Conservation (phyloP, 1,139 yeast species). For the Wickerhamomyces sp. region DNA sequence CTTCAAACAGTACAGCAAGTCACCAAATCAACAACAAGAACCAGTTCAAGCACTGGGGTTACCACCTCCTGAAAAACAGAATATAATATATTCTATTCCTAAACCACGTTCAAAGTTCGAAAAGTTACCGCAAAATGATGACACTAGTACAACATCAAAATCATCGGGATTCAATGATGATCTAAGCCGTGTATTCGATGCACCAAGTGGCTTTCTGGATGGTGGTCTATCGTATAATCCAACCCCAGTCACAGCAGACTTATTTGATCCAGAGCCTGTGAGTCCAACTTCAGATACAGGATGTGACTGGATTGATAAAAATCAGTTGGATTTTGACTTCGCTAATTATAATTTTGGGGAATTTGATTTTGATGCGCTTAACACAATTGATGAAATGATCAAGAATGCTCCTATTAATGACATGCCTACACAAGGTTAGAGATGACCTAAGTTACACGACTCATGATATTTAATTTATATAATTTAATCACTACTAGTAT, state of each 20-base stretch:
- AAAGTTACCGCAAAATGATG: background rate
- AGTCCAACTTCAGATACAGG: constrained; percentile 47
- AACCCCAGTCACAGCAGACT: constrained; percentile 1
- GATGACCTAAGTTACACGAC: no score
- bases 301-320: constrained; percentile 50
- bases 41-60: background rate
- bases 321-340: constrained; percentile 28
- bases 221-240: constrained; percentile 10
- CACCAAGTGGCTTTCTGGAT: constrained; percentile 7
- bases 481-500: no score
- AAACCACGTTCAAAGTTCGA: no score
- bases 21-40: background rate
- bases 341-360: constrained; percentile 20
- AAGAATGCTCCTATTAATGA: constrained; percentile 10
- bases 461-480: no score
- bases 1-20: constrained; percentile 13
- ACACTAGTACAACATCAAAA: background rate
- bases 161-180: background rate
- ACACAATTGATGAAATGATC: constrained; percentile 23
- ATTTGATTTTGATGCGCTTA: constrained; percentile 21
- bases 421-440: background rate
- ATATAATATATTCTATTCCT: no score
- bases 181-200: constrained; percentile 2
- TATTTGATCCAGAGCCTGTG: constrained; percentile 10
- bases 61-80: background rate